Evolutionary conservation across 768 basidiomycete species (phyloP), one percentile per base, ranked within the genome.

Genomic region (Russula vinacea): DNA sequence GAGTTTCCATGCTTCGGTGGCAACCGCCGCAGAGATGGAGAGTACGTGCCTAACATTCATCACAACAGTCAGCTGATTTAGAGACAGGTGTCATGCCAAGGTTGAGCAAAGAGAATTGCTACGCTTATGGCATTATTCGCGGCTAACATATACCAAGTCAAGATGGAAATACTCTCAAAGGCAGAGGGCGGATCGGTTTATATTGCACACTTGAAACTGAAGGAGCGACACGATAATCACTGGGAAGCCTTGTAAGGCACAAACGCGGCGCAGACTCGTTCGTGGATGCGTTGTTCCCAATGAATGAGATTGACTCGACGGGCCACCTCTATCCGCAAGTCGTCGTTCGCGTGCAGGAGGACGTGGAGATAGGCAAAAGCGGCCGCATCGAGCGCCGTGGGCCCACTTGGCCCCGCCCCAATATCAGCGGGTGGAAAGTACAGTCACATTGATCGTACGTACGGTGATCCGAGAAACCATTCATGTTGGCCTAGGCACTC

Each of bases 401-500:
- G 88, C 29, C 79, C 78, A 55, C 91, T 94, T 47, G 4, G n/a
- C 45, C 10, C n/a, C 45, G 62, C 11, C 22, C 40, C 19, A 17
- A 55, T 37, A 42, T 49, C 65, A 49, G 39, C 10, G 63, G n/a
- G 33, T 40, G 32, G 51, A 45, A 47, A n/a, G 24, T 13, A 33
- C 52, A 10, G 44, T 16, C 60, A 7, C 51, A 52, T 45, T 57
- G 44, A 54, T 3, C 65, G 50, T 68, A 70, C 82, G 54, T 71
- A 92, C 92, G 74, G 76, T 14, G 90, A 92, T 42, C 80, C 86
- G 3, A 94, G 81, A 75, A 94, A 88, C 92, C 92, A 94, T 65
- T 82, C 83, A 70, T 92, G 87, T 3, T 81, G 83, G 29, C 85
- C 88, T 1, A 94, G 80, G 26, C 90, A 82, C 66, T 89, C 88